Conservation (phyloP, 1,139 yeast species). For the Candida mesenterica region DNA sequence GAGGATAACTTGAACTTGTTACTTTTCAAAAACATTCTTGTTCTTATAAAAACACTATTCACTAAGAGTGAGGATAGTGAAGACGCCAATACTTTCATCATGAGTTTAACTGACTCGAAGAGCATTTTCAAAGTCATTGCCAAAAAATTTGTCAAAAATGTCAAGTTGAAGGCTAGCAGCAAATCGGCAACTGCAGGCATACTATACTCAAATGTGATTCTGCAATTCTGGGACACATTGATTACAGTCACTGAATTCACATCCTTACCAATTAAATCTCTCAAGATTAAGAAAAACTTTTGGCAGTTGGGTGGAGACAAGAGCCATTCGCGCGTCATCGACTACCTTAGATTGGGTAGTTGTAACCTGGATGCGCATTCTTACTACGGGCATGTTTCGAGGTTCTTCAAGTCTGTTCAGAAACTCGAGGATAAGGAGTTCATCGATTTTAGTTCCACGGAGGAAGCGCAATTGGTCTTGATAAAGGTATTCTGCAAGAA, state of each 20-base stretch:
- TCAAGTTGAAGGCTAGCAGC: constrained; percentile 38
- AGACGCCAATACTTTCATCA: constrained; percentile 14
- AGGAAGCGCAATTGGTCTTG: constrained; percentile 20
- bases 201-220: constrained; percentile 42
- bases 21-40: constrained; percentile 46
- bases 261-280: constrained; percentile 15
- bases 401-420: constrained; percentile 22
- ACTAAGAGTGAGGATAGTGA: constrained; percentile 8
- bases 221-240: constrained; percentile 51
- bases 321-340: constrained; percentile 38
- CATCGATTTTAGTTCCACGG: constrained; percentile 17
- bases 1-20: constrained; percentile 38
- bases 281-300: constrained; percentile 39
- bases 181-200: constrained; percentile 29
- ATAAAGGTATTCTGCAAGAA: constrained; percentile 19
- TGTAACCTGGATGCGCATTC: constrained; percentile 48
- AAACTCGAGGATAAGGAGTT: constrained; percentile 17
- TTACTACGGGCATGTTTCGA: constrained; percentile 37
- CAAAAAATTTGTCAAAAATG: constrained; percentile 51
- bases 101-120: constrained; percentile 19
- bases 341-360: constrained; percentile 50
- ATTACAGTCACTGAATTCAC: constrained; percentile 36
- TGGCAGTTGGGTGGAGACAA: constrained; percentile 53
- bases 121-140: constrained; percentile 43
- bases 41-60: constrained; percentile 29